Evolutionary conservation across 352 stramenopile genomes (phyloP).

Genomic region (Blastocystis hominis): DNA sequence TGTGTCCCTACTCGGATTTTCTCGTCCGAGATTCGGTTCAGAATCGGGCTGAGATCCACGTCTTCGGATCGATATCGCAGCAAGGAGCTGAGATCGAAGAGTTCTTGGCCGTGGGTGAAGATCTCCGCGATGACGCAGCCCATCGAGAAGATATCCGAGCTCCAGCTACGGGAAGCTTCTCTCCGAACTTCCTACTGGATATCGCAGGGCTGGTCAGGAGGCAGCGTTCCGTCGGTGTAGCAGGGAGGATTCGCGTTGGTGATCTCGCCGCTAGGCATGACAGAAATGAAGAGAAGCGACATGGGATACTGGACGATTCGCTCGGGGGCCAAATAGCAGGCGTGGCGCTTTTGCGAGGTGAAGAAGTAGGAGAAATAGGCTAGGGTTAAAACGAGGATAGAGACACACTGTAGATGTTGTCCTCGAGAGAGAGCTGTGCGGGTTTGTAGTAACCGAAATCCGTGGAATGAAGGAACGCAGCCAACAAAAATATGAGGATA

Average conservation of each 20-base stretch:
- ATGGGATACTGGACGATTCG: conserved; percentile 67
- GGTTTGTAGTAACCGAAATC: conserved; percentile 53
- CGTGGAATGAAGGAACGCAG: conserved; percentile 79
- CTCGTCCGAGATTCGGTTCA: conserved; percentile 39
- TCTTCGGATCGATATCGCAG: conserved; percentile 64
- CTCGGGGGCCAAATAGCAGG: conserved; percentile 89
- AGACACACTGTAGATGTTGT: conserved; percentile 37
- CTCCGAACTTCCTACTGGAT: not conserved
- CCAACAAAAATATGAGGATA: conserved; percentile 85
- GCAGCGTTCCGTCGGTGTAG: not conserved
- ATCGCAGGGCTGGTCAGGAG: conserved; percentile 20
- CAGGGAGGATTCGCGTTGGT: not conserved
- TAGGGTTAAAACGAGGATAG: not conserved
- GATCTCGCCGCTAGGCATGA: not conserved
- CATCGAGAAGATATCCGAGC: conserved; percentile 85
- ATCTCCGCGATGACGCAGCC: conserved; percentile 90
- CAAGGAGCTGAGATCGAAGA: conserved; percentile 65
- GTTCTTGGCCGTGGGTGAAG: conserved; percentile 45
- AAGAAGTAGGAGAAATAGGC: conserved; percentile 64
- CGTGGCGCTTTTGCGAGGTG: conserved; percentile 64
- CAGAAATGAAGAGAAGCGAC: not conserved
- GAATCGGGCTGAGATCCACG: not conserved
- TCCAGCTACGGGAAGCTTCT: conserved; percentile 2
- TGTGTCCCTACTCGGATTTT: not conserved
- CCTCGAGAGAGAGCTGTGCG: conserved; percentile 16